Percentiles rank a stretch among this genome's conserved stretches.
phyloP scores from a whole-genome alignment of 305 asterid species.

The Solanum chacoense region DNA sequence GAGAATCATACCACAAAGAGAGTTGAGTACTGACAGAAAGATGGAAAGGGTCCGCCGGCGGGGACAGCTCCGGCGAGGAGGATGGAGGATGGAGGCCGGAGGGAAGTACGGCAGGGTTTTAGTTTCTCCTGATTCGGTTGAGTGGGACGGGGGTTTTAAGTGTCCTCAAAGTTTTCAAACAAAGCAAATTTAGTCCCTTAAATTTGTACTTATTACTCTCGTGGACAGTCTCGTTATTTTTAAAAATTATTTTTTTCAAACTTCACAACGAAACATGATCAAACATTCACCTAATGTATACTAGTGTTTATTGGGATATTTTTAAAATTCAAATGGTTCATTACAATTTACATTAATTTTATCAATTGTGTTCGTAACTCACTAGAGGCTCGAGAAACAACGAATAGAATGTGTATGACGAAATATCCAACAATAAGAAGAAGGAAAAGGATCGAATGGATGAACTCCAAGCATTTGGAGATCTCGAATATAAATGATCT shows the following conservation, averaged over 20 bases:
- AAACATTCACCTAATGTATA: too few relatives aligned
- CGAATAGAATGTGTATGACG: rapidly evolving
- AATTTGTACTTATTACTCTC: background rate
- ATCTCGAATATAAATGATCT: background rate
- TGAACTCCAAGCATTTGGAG: background rate
- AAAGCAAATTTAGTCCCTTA: background rate
- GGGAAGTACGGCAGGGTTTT: background rate
- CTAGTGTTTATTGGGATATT: too few relatives aligned
- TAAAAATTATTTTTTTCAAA: too few relatives aligned
- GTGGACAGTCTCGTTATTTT: background rate
- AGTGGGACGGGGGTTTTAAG: background rate
- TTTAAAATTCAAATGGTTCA: background rate
- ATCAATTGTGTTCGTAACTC: background rate
- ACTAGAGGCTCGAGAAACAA: background rate
- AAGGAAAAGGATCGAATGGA: too few relatives aligned
- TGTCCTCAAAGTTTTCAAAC: background rate
- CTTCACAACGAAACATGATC: background rate
- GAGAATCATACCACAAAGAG: background rate
- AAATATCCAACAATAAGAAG: background rate
- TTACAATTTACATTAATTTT: too few relatives aligned
- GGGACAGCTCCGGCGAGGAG: background rate
- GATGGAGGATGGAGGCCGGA: background rate
- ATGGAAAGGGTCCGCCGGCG: background rate
- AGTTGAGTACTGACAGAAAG: background rate
- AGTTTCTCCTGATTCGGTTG: background rate